Evolutionary conservation across 2,329 filamentous ascomycete genomes (phyloP), one percentile per base, ranked within the genome.

Genomic region (Chrysoporthe puriensis): DNA sequence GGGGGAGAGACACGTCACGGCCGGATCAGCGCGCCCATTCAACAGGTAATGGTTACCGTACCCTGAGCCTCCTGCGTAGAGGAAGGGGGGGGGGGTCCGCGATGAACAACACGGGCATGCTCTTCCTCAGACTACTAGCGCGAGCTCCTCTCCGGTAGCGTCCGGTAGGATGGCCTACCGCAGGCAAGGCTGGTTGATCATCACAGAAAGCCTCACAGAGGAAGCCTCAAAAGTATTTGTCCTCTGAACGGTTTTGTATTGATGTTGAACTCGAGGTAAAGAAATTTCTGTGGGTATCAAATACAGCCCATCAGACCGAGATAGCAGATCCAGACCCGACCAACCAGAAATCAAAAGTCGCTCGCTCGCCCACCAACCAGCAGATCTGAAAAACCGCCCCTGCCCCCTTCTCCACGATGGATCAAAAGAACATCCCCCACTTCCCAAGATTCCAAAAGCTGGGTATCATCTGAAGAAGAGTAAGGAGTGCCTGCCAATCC

Each of bases 271-370:
- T 57, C 34, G 18, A 48, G 48, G 18, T 36, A 40, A 56, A 42
- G 40, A 58, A 58, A 40, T 40, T 59, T 60, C 65, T 66, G 52
- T 64, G 66, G 66, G 66, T 67, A 67, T 67, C 66, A 67, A 65
- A 64, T 56, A 62, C 62, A 62, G 61, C 56, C 40, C 52, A 50
- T 58, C 32, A 64, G 32, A 46, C 52, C 56, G 13, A 7, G 46
- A 13, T 26, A 52, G 11, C 4, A 52, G 48, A 26, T 26, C 26
- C 4, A 52, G 16, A 52, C 11, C n/a, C 48, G 8, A 52, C 14
- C 6, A 48, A n/a, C 44, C 16, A 48, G 13, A 50, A 50, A 21
- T 40, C 36, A 43, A 43, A 3, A 66, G 11, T 54, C 50, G 50
- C 50, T 54, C 50, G 50, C 50, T 32, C 11, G 32, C 52, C 26